A percentile compares a stretch with the other conserved stretches of the same genome.
Conservation (phyloP, 2,329 filamentous ascomycete genomes). For the Graphilbum fragrans region DNA sequence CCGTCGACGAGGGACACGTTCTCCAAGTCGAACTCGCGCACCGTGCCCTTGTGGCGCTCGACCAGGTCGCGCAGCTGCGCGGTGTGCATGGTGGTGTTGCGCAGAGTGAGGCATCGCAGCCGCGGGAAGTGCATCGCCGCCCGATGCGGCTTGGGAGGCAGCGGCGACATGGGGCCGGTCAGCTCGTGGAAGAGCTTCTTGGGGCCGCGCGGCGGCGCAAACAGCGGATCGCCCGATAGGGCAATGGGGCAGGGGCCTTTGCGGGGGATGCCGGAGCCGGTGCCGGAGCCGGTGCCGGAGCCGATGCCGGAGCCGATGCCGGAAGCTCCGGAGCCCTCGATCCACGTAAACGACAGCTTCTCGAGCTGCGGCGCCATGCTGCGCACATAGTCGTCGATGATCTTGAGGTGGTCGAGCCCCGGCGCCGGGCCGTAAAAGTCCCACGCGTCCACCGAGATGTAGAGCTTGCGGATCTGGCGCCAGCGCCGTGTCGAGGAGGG, state of each 20-base stretch:
- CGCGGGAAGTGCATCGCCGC: slow-evolving; percentile 54
- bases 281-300: slow-evolving; percentile 17
- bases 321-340: slow-evolving; percentile 23
- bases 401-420: slow-evolving; percentile 58
- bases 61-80: slow-evolving; percentile 61
- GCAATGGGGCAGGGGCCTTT: slow-evolving; percentile 65
- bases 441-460: slow-evolving; percentile 61
- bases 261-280: slow-evolving; percentile 10
- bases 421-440: slow-evolving; percentile 47
- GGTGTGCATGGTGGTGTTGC: slow-evolving; percentile 61
- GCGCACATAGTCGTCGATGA: slow-evolving; percentile 71
- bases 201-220: slow-evolving; percentile 41
- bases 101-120: slow-evolving; percentile 56
- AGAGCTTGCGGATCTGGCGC: slow-evolving; percentile 64
- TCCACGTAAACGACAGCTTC: slow-evolving; percentile 67
- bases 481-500: slow-evolving; percentile 62
- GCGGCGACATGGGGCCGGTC: slow-evolving; percentile 51
- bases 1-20: slow-evolving; percentile 55
- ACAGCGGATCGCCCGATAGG: slow-evolving; percentile 58
- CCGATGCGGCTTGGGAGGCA: slow-evolving; percentile 32
- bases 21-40: slow-evolving; percentile 71
- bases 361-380: slow-evolving; percentile 54
- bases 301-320: neutral
- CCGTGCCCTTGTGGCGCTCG: slow-evolving; percentile 49
- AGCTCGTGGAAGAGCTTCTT: slow-evolving; percentile 53